phyloP scores from a whole-genome alignment of 2,329 filamentous ascomycete genomes.

The Exophiala oligosperma region DNA sequence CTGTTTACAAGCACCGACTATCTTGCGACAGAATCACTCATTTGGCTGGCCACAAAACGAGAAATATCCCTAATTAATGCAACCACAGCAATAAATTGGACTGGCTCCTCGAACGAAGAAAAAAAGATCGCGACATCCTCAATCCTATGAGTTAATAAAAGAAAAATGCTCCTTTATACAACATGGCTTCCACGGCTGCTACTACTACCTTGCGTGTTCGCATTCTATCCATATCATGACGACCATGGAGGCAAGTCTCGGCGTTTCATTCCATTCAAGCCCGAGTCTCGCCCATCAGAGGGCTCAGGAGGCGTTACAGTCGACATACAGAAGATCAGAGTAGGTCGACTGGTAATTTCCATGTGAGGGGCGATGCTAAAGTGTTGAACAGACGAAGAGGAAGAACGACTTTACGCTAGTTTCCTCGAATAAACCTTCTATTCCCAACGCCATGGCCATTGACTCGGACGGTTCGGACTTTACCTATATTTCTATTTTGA shows the following conservation, averaged over 20 bases:
- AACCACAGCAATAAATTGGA: conserved; percentile 10
- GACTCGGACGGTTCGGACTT: conserved; percentile 56
- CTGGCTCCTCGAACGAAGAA: conserved; percentile 16
- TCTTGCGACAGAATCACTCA: conserved; percentile 1
- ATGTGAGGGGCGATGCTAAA: conserved; percentile 4
- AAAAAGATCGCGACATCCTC: neutral
- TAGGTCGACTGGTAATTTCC: neutral
- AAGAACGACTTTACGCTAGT: conserved; percentile 51
- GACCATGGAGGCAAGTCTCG: conserved; percentile 20
- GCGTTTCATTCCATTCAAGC: conserved; percentile 37
- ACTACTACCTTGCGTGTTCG: conserved; percentile 31
- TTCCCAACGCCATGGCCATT: conserved; percentile 51
- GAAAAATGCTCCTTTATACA: conserved; percentile 23
- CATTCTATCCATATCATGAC: conserved; percentile 45
- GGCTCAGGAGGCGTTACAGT: conserved; percentile 34
- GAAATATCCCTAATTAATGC: conserved; percentile 2
- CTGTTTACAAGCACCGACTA: conserved; percentile 3
- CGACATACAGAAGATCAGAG: conserved; percentile 39
- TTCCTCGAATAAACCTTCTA: conserved; percentile 39
- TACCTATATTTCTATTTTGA: conserved; percentile 55
- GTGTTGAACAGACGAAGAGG: conserved; percentile 36
- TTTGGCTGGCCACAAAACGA: conserved; percentile 18
- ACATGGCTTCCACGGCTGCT: conserved; percentile 27
- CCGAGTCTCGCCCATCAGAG: conserved; percentile 21
- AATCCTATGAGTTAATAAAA: neutral